These are phyloP conservation scores for Albifimbria verrucaria DNA, from an alignment of 2,329 filamentous ascomycete genomes.

Conservation along the genomic window DNA sequence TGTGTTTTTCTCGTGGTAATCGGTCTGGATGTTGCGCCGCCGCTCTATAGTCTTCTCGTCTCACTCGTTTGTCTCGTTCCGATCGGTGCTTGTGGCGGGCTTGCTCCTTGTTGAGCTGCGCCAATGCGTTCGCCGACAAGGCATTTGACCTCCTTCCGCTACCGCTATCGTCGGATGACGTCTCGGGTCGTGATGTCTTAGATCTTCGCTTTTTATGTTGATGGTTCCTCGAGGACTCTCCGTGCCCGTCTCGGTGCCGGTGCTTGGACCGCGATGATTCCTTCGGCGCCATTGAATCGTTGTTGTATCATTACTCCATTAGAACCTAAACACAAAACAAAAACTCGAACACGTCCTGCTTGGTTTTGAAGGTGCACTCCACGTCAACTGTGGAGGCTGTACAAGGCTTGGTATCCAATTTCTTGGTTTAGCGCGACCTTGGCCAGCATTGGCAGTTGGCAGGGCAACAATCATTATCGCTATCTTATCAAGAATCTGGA, in stretches of 20 bases:
- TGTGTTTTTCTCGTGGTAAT: conserved; percentile 30
- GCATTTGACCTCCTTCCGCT: conserved; percentile 21
- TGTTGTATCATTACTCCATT: conserved; percentile 6
- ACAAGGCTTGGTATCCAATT: not conserved
- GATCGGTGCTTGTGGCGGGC: conserved; percentile 44
- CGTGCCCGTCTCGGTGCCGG: conserved; percentile 24
- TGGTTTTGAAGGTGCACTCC: not conserved
- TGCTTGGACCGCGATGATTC: conserved; percentile 29
- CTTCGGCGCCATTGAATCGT: conserved; percentile 30
- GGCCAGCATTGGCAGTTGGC: conserved; percentile 29
- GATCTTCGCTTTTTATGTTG: conserved; percentile 34
- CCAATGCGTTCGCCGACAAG: conserved; percentile 55
- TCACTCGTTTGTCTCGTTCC: conserved; percentile 32
- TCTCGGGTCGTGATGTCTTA: conserved; percentile 25
- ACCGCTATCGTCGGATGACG: conserved; percentile 30
- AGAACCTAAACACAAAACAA: conserved; percentile 11
- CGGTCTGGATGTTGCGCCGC: conserved; percentile 18
- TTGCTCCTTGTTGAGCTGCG: conserved; percentile 63
- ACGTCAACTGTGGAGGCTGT: not conserved
- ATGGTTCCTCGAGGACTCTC: conserved; percentile 27
- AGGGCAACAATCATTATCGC: conserved; percentile 37
- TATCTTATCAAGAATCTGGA: conserved; percentile 6
- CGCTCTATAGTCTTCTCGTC: conserved; percentile 17
- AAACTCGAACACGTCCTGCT: conserved; percentile 1
- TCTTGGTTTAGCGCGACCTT: conserved; percentile 15